Evolutionary conservation across 176 grass and related monocot species (phyloP).

Genomic region (Poa annua): DNA sequence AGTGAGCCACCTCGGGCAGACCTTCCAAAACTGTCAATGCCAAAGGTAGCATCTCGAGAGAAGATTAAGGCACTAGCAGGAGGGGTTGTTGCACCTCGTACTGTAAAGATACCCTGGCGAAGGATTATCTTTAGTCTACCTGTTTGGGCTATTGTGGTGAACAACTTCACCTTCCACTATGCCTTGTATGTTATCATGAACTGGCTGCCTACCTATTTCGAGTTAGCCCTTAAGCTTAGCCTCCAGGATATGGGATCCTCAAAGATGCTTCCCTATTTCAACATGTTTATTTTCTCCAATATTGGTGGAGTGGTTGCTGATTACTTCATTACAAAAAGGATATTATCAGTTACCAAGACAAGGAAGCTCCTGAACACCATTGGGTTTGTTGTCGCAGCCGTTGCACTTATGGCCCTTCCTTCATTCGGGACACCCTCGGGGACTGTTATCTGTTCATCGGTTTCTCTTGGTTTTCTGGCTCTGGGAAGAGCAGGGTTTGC

Average conservation of each 20-base stretch:
- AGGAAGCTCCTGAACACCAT: constrained; percentile 24
- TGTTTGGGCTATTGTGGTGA: constrained; percentile 24
- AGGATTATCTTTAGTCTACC: constrained; percentile 22
- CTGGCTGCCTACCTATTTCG: constrained; percentile 29
- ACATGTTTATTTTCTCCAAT: constrained; percentile 32
- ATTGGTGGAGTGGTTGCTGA: constrained; percentile 33
- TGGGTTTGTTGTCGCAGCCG: not conserved
- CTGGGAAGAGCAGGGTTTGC: constrained; percentile 22
- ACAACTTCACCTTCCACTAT: constrained; percentile 31
- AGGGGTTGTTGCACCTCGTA: constrained; percentile 9
- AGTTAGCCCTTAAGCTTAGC: constrained; percentile 23
- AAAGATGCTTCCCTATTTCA: constrained; percentile 33
- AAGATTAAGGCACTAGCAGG: not conserved
- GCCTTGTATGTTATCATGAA: constrained; percentile 31
- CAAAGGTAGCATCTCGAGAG: constrained; percentile 17
- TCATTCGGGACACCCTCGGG: constrained; percentile 20
- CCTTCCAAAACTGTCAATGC: constrained; percentile 20
- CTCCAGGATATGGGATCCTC: constrained; percentile 30
- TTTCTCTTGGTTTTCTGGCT: constrained; percentile 29
- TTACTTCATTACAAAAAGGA: constrained; percentile 9
- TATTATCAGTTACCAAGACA: constrained; percentile 31
- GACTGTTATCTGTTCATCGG: constrained; percentile 1
- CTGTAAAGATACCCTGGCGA: constrained; percentile 25
- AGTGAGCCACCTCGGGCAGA: constrained; percentile 7
- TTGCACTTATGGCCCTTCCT: constrained; percentile 33